Conservation (phyloP, 2,329 filamentous ascomycete genomes). For the Microcera coccophila region DNA sequence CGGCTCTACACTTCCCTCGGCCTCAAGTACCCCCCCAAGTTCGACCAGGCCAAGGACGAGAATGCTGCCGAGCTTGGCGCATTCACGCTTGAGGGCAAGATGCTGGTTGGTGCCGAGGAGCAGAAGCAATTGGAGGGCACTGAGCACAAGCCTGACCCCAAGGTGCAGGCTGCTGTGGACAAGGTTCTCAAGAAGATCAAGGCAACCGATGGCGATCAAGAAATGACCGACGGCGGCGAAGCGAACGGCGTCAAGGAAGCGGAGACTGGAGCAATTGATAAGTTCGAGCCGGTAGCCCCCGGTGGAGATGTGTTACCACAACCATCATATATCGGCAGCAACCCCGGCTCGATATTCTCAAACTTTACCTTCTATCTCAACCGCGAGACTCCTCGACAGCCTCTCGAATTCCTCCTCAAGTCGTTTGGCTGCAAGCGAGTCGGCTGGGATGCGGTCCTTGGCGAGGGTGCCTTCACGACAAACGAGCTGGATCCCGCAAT, state of each 20-base stretch:
- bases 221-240: slow-evolving; percentile 38
- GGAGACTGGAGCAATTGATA: slow-evolving; percentile 69
- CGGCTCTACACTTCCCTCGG: slow-evolving; percentile 87
- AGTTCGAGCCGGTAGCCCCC: slow-evolving; percentile 79
- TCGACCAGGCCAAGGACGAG: slow-evolving; percentile 82
- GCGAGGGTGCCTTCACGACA: slow-evolving; percentile 87
- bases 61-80: slow-evolving; percentile 84
- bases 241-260: slow-evolving; percentile 47
- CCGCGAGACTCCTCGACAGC: slow-evolving; percentile 84
- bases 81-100: slow-evolving; percentile 79
- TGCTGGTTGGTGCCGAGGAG: slow-evolving; percentile 53
- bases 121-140: slow-evolving; percentile 48
- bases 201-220: slow-evolving; percentile 44
- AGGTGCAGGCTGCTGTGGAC: slow-evolving; percentile 62
- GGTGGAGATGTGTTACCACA: slow-evolving; percentile 85
- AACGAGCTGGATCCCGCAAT: slow-evolving; percentile 84
- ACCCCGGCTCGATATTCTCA: slow-evolving; percentile 74
- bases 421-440: slow-evolving; percentile 94
- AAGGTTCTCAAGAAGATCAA: slow-evolving; percentile 67
- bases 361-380: slow-evolving; percentile 90
- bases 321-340: slow-evolving; percentile 62
- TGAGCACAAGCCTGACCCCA: slow-evolving; percentile 54
- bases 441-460: slow-evolving; percentile 88
- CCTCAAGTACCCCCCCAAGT: slow-evolving; percentile 92
- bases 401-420: slow-evolving; percentile 88